Conservation (phyloP, 371 early-diverging fungal species). For the Mortierella polycephala region DNA sequence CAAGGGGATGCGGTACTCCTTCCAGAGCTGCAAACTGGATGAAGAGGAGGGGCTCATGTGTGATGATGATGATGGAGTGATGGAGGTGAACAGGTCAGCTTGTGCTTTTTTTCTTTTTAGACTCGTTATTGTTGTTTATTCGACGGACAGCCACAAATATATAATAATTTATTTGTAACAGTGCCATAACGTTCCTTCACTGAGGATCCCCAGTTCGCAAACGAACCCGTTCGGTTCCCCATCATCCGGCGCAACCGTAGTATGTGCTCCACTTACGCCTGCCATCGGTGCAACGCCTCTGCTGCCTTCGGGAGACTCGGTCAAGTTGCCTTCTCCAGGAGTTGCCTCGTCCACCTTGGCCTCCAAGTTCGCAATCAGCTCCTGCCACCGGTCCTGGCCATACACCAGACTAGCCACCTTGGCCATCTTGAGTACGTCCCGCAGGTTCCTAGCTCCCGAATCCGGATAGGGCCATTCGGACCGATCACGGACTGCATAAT, state of each 20-base stretch:
- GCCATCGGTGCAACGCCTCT: not conserved
- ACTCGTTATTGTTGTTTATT: not conserved
- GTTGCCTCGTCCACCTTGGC: conserved; percentile 27
- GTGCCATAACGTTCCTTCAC: conserved; percentile 38
- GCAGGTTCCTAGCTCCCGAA: conserved; percentile 24
- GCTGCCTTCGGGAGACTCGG: not conserved
- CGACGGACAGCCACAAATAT: not conserved
- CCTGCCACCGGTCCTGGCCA: conserved; percentile 47
- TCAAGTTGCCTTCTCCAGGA: not conserved
- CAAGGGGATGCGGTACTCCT: conserved; percentile 51
- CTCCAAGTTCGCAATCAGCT: conserved; percentile 29
- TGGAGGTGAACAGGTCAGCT: not conserved
- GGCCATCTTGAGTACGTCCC: conserved; percentile 53
- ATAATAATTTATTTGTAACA: conserved; percentile 28
- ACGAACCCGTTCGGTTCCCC: conserved; percentile 36
- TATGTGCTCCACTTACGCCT: not conserved
- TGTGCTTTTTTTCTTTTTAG: conserved; percentile 5
- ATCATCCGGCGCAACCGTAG: conserved; percentile 6
- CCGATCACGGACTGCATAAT: conserved; percentile 57
- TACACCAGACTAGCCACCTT: conserved; percentile 59
- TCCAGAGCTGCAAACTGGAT: conserved; percentile 44
- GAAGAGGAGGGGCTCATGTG: conserved; percentile 20
- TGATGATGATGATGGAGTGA: not conserved
- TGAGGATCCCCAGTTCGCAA: conserved; percentile 38
- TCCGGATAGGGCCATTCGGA: conserved; percentile 59